These are phyloP conservation scores for Lichina pygmaea DNA, from an alignment of 495 filamentous ascomycete species.

Conservation along the genomic window DNA sequence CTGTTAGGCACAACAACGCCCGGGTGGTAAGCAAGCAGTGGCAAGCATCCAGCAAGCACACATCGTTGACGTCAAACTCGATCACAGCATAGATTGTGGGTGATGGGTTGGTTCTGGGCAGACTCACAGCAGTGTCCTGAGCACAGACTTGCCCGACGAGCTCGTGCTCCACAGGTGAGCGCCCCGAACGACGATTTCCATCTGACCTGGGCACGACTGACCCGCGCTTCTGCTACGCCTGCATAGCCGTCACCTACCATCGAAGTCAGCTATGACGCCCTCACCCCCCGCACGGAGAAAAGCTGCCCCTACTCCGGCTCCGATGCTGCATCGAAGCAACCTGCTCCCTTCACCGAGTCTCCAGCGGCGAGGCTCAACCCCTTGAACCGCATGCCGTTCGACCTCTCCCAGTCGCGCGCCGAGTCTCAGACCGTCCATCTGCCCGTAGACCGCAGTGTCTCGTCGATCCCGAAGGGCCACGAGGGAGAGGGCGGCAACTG, in stretches of 20 bases:
- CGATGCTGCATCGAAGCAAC: constrained; percentile 15
- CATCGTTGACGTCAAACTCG: no score
- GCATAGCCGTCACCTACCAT: constrained; percentile 79
- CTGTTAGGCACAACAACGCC: no score
- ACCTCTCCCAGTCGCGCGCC: constrained; percentile 52
- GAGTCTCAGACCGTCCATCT: constrained; percentile 43
- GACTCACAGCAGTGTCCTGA: constrained; percentile 24
- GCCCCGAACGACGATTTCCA: background rate
- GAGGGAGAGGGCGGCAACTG: constrained; percentile 37
- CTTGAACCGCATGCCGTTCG: constrained; percentile 85
- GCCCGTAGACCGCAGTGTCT: constrained; percentile 49
- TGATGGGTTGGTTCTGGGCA: constrained; percentile 98
- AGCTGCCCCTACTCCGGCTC: constrained; percentile 16
- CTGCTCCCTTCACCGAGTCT: constrained; percentile 13
- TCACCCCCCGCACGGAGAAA: constrained; percentile 11
- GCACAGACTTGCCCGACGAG: constrained; percentile 17
- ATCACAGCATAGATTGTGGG: background rate
- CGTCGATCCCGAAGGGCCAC: constrained; percentile 66
- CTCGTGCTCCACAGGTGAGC: constrained; percentile 11
- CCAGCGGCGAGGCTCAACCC: constrained; percentile 59
- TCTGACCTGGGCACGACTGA: background rate
- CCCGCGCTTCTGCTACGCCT: background rate
- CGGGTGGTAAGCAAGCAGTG: no score
- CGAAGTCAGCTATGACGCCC: constrained; percentile 21
- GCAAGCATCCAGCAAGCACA: no score